Evolutionary conservation across 805 yeast genomes (phyloP).

Genomic region (Hanseniaspora meyeri): DNA sequence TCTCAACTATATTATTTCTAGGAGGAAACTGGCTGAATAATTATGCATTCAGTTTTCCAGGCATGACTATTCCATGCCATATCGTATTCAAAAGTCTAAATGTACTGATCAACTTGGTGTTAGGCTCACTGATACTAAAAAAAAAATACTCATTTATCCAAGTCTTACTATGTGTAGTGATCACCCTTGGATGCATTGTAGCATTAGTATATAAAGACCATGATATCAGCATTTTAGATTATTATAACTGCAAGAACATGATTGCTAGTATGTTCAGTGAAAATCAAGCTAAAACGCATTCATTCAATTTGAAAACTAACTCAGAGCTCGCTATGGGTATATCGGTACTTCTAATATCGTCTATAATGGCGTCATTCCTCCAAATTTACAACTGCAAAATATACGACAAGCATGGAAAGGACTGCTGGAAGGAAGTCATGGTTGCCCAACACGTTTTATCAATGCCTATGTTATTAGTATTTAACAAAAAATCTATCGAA

Average conservation of each 20-base stretch:
- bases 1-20: slow-evolving; percentile 41
- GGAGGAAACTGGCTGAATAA: slow-evolving; percentile 44
- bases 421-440: slow-evolving; percentile 49
- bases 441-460: slow-evolving; percentile 49
- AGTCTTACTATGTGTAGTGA: slow-evolving; percentile 36
- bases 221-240: slow-evolving; percentile 18
- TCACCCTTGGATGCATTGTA: slow-evolving; percentile 45
- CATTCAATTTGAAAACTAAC: background rate
- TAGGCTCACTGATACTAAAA: slow-evolving; percentile 38
- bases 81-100: slow-evolving; percentile 55
- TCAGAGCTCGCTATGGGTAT: slow-evolving; percentile 26
- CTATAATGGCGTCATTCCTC: slow-evolving; percentile 42
- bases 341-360: slow-evolving; percentile 34
- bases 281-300: background rate
- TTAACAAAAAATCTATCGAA: background rate
- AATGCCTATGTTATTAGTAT: slow-evolving; percentile 37
- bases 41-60: slow-evolving; percentile 38
- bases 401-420: slow-evolving; percentile 38
- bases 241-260: background rate
- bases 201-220: slow-evolving; percentile 28
- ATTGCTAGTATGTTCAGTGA: slow-evolving; percentile 15
- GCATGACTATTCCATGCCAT: slow-evolving; percentile 54
- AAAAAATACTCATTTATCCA: slow-evolving; percentile 38
- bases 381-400: slow-evolving; percentile 47
- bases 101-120: slow-evolving; percentile 45